Evolutionary conservation across 1,284 basidiomycete genomes (phyloP), one percentile per base, ranked within the genome.

Genomic region (Cystobasidium slooffiae): DNA sequence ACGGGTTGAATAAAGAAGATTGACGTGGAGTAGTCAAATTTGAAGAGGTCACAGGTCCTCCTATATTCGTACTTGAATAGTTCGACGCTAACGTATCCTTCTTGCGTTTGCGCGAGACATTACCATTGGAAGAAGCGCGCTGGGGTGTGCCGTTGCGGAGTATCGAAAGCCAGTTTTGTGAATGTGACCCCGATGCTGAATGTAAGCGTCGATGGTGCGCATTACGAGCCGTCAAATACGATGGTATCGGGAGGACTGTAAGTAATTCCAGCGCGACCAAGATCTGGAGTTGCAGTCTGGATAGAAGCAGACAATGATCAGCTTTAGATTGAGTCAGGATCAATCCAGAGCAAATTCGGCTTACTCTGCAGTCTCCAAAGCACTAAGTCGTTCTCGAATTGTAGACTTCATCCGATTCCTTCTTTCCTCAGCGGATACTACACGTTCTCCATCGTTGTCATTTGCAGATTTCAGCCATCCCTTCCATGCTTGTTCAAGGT

Each of bases 201-300:
- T 46, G 52, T 24, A 43, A 6, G 14, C 53, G 65, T 16, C 52
- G 44, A 46, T 61, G 72, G 20, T 66, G 49, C 46, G 64, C 63
- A 14, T 31, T 56, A 20, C 70, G 31, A 37, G 59, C 31, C 10
- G 24, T 52, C 2, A 52, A 22, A n/a, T 55, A 65, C 12, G 58
- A 73, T 18, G 72, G 52, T 22, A 59, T 59, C 22, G 66, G 66
- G 3, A 68, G 53, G 1, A 68, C 53, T 6, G 51, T 58, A 37
- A 74, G 58, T n/a, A 62, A 10, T 41, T 74, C 65, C 18, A 74
- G 37, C 20, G 66, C 22, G 1, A 74, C 4, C 10, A 74, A n/a
- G 18, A 74, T 74, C 66, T 74, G 72, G 20, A 74, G 37, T 63
- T 74, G 55, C 18, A 68, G 53, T 24, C 72, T 74, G 37, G 51